Evolutionary conservation across 805 yeast genomes (phyloP).

Genomic region (Wickerhamomyces canadensis): DNA sequence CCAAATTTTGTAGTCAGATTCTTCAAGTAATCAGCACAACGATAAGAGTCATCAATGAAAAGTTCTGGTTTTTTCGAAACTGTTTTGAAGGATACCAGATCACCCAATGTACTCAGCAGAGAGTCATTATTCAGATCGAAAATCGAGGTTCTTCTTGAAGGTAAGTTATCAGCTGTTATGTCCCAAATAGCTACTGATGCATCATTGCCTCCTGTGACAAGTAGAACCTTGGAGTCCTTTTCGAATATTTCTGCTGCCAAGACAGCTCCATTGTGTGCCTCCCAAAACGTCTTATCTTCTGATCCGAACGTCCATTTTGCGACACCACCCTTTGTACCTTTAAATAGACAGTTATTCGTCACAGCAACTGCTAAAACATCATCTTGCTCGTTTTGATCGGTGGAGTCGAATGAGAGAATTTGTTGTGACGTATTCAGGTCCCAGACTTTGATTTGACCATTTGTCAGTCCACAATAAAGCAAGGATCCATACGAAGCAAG

Average conservation of each 20-base stretch:
- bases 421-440: slow-evolving; percentile 80
- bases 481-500: slow-evolving; percentile 60
- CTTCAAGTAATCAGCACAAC: slow-evolving; percentile 75
- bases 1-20: slow-evolving; percentile 63
- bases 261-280: slow-evolving; percentile 50
- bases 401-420: slow-evolving; percentile 35
- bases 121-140: slow-evolving; percentile 47
- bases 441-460: slow-evolving; percentile 77
- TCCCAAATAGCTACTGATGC: slow-evolving; percentile 73
- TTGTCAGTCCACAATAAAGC: slow-evolving; percentile 75
- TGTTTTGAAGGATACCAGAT: slow-evolving; percentile 64
- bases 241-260: slow-evolving; percentile 49
- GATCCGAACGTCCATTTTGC: slow-evolving; percentile 46
- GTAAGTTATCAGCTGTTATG: slow-evolving; percentile 23
- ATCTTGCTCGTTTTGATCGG: slow-evolving; percentile 28
- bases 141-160: slow-evolving; percentile 10
- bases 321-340: slow-evolving; percentile 45
- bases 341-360: slow-evolving; percentile 52
- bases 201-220: slow-evolving; percentile 68
- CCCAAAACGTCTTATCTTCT: slow-evolving; percentile 41
- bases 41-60: slow-evolving; percentile 72
- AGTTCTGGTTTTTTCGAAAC: slow-evolving; percentile 69
- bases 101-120: slow-evolving; percentile 55
- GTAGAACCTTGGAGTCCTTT: slow-evolving; percentile 33
- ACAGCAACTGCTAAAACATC: slow-evolving; percentile 60